A percentile compares a stretch with the other conserved stretches of the same genome.
phyloP scores from a whole-genome alignment of 805 yeast species.

The Priceomyces carsonii region DNA sequence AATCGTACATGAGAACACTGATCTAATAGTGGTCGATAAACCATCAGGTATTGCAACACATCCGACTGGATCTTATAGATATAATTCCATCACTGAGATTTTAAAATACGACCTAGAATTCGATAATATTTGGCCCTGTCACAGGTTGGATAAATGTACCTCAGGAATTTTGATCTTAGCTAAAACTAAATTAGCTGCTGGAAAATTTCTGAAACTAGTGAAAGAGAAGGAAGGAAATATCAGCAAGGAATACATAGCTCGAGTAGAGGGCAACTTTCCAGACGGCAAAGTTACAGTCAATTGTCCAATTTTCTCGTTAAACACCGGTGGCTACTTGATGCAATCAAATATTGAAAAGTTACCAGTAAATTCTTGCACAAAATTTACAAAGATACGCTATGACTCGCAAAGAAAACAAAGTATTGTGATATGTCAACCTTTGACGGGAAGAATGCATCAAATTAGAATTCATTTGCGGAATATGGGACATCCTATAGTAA shows the following conservation, averaged over 20 bases:
- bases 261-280: slow-evolving; percentile 45
- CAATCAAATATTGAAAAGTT: slow-evolving; percentile 25
- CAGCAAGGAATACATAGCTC: slow-evolving; percentile 47
- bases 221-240: slow-evolving; percentile 25
- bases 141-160: slow-evolving; percentile 53
- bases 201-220: slow-evolving; percentile 31
- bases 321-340: slow-evolving; percentile 34
- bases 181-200: slow-evolving; percentile 32
- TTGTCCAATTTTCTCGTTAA: slow-evolving; percentile 42
- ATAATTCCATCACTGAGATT: slow-evolving; percentile 47
- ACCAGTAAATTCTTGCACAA: slow-evolving; percentile 33
- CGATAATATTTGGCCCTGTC: slow-evolving; percentile 42
- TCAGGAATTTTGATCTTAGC: slow-evolving; percentile 52
- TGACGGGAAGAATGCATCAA: slow-evolving; percentile 59
- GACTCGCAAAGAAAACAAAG: slow-evolving; percentile 32
- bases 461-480: slow-evolving; percentile 55
- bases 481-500: slow-evolving; percentile 82
- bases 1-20: slow-evolving; percentile 37
- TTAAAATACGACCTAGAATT: slow-evolving; percentile 29
- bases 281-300: slow-evolving; percentile 20
- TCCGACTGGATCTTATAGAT: slow-evolving; percentile 46
- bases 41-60: slow-evolving; percentile 59
- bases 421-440: slow-evolving; percentile 48
- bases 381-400: slow-evolving; percentile 32
- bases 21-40: slow-evolving; percentile 46